phyloP scores from a whole-genome alignment of 495 filamentous ascomycete species.

The Neurospora sp. region DNA sequence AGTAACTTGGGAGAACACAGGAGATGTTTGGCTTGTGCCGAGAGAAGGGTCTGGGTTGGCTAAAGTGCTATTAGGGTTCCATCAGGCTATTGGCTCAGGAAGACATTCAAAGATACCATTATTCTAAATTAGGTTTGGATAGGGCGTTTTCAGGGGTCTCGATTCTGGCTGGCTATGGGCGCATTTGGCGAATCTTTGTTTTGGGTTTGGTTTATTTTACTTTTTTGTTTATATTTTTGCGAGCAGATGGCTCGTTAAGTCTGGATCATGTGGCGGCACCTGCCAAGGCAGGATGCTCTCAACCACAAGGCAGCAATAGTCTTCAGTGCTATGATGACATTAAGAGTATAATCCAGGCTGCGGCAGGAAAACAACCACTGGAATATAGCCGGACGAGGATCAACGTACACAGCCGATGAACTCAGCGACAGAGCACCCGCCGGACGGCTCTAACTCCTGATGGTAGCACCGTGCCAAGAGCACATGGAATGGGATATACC shows the following conservation, averaged over 20 bases:
- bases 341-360: neutral
- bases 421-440: neutral
- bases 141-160: neutral
- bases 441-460: neutral
- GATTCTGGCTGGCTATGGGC: neutral
- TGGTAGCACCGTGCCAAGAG: neutral
- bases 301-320: neutral
- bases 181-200: neutral
- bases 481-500: neutral
- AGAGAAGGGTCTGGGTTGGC: slow-evolving; percentile 17
- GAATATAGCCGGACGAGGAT: neutral
- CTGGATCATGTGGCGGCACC: neutral
- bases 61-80: slow-evolving; percentile 4
- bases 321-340: neutral
- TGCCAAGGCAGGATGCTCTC: neutral
- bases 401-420: neutral
- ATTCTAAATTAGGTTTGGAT: neutral
- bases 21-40: slow-evolving; percentile 34
- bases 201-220: neutral
- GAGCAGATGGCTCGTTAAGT: neutral
- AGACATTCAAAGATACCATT: neutral
- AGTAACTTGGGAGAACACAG: slow-evolving; percentile 35
- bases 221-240: neutral
- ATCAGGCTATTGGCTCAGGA: slow-evolving; percentile 5
- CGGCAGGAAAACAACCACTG: neutral